Evolutionary conservation across 768 basidiomycete species (phyloP).

Genomic region (Tricholoma sp.): DNA sequence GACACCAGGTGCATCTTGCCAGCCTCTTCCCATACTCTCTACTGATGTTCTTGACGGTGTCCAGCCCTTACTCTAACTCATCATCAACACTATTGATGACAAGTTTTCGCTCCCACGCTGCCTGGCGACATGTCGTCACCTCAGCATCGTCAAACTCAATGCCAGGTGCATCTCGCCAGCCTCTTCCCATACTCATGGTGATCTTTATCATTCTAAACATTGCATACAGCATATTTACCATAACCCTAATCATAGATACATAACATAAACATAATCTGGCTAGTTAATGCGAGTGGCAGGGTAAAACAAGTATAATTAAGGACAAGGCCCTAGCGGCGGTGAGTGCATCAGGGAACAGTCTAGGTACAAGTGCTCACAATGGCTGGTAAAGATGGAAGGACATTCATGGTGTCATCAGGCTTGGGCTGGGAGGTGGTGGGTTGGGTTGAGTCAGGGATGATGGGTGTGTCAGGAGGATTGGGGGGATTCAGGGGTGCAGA

Average conservation of each 20-base stretch:
- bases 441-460: neutral
- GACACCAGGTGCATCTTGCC: neutral
- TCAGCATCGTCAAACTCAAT: neutral
- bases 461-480: neutral
- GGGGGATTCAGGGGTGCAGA: neutral
- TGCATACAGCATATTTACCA: neutral
- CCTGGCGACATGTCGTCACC: neutral
- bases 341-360: too few species aligned
- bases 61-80: too few species aligned
- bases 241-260: neutral
- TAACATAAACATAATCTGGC: too few species aligned
- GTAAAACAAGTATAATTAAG: too few species aligned
- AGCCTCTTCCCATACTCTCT: neutral
- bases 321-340: too few species aligned
- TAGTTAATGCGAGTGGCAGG: too few species aligned
- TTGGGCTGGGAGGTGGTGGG: neutral
- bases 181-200: neutral
- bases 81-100: too few species aligned
- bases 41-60: neutral
- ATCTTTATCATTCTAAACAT: neutral
- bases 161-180: too few species aligned
- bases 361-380: too few species aligned
- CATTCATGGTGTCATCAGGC: neutral
- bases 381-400: too few species aligned
- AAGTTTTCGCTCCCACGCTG: too few species aligned